Evolutionary conservation across 2,329 filamentous ascomycete genomes (phyloP).

Genomic region (Coniochaeta sp.): DNA sequence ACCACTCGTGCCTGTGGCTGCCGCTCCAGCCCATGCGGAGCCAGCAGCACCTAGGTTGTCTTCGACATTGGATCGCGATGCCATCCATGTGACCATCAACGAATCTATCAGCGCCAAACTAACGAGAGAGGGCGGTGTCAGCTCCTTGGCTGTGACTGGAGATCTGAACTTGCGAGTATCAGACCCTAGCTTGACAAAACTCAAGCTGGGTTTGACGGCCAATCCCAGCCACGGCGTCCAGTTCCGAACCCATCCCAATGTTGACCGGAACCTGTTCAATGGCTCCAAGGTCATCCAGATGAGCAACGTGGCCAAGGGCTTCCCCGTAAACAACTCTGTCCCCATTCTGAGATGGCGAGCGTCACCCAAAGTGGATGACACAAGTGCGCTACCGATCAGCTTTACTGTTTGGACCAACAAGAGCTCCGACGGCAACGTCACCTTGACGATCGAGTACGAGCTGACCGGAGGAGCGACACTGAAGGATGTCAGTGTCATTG

Average conservation of each 20-base stretch:
- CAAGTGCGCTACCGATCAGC: conserved; percentile 78
- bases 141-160: conserved; percentile 81
- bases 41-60: conserved; percentile 51
- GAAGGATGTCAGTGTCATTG: conserved; percentile 77
- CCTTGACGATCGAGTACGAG: conserved; percentile 93
- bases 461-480: conserved; percentile 72
- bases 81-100: conserved; percentile 79
- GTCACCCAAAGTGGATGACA: conserved; percentile 70
- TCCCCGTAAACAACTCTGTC: conserved; percentile 90
- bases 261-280: conserved; percentile 83
- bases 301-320: conserved; percentile 78
- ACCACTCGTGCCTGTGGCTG: conserved; percentile 58
- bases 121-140: conserved; percentile 78
- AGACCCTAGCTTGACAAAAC: conserved; percentile 81
- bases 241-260: conserved; percentile 93
- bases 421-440: conserved; percentile 70
- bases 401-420: conserved; percentile 98
- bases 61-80: conserved; percentile 68
- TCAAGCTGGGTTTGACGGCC: conserved; percentile 75
- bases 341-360: conserved; percentile 91
- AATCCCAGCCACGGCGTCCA: conserved; percentile 76
- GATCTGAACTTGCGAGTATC: conserved; percentile 87
- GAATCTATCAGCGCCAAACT: conserved; percentile 89
- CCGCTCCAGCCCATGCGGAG: conserved; percentile 42
- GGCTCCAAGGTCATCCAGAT: conserved; percentile 80